phyloP scores from a whole-genome alignment of 78 protist genomes.

The Andalucia godoyi region DNA sequence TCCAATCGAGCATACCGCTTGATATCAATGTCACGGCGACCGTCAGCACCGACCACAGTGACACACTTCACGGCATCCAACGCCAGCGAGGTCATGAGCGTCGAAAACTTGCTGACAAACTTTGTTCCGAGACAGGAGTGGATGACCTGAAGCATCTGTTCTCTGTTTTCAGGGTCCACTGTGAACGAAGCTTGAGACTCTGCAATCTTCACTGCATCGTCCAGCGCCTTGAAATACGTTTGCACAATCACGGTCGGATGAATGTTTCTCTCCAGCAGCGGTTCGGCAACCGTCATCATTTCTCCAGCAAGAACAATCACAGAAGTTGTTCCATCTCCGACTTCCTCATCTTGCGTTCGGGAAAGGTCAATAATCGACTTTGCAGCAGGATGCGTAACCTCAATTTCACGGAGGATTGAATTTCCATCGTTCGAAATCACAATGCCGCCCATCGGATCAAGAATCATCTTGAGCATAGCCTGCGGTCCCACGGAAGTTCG shows the following conservation, averaged over 20 bases:
- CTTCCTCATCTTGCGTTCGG: conserved; percentile 93
- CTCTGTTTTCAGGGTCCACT: conserved; percentile 58
- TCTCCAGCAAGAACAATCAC: conserved; percentile 92
- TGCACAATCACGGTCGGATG: conserved; percentile 83
- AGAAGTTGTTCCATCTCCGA: conserved; percentile 98
- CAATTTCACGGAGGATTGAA: conserved; percentile 93
- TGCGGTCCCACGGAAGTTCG: conserved; percentile 93
- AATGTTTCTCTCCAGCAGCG: conserved; percentile 63
- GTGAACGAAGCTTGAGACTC: conserved; percentile 47
- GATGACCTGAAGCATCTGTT: conserved; percentile 44
- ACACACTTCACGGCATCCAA: conserved; percentile 91
- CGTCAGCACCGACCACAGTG: conserved; percentile 28
- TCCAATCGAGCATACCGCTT: conserved; percentile 91
- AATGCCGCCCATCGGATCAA: conserved; percentile 94
- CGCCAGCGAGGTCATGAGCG: conserved; percentile 81
- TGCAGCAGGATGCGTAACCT: conserved; percentile 97
- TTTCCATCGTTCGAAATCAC: conserved; percentile 96
- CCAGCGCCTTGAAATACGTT: conserved; percentile 71
- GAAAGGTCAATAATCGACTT: conserved; percentile 84
- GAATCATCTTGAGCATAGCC: conserved; percentile 96
- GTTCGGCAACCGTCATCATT: conserved; percentile 64
- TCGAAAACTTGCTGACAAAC: conserved; percentile 62
- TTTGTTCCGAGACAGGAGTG: conserved; percentile 75
- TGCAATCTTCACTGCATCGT: conserved; percentile 55
- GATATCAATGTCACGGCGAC: conserved; percentile 81